Evolutionary conservation across 768 basidiomycete species (phyloP), one percentile per base, ranked within the genome.

Genomic region (Trametes coccinea): DNA sequence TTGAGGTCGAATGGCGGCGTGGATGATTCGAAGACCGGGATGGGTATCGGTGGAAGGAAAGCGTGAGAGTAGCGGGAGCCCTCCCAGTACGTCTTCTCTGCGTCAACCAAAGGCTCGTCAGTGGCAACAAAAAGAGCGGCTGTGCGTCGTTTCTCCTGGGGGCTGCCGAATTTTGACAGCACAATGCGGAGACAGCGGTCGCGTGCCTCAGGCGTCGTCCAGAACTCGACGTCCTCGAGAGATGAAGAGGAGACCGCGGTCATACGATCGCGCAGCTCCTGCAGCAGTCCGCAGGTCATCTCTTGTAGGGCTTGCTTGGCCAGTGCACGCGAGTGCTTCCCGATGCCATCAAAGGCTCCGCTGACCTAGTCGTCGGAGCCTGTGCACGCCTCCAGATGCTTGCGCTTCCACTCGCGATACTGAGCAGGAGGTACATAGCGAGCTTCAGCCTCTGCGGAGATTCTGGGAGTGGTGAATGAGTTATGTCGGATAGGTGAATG

Each of bases 191-290:
- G 75, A 67, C 87, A 89, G 4, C 92, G 82, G 51, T 84, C 81
- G 45, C 83, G 82, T 0, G 92, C 92, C 70, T 94, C 93, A 0
- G 73, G 70, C 0, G 92, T 95, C 4, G 90, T 87, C 90, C 91
- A 96, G 62, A 94, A 93, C 48, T 82, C 78, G 6, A 90, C 76
- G 2, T 71, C 39, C 16, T 57, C 49, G 16, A 55, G 62, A 13
- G 22, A 3, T 5, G 53, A 22, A 5, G 49, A 44, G 6, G 43
- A 53, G 39, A 51, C 54, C 6, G 72, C 52, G 10, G 65, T 17
- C 10, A 86, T 70, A 39, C 81, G 80, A 29, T 84, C 81, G 49
- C 75, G 75, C 45, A 93, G 79, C 61, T 90, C 89, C 56, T 87
- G 77, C 3, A 94, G 73, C 37, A 91, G 67, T 0, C 81, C 80